A percentile compares a stretch with the other conserved stretches of the same genome.
phyloP scores from a whole-genome alignment of 331 rosid genomes.

The Phaseolus coccineus region DNA sequence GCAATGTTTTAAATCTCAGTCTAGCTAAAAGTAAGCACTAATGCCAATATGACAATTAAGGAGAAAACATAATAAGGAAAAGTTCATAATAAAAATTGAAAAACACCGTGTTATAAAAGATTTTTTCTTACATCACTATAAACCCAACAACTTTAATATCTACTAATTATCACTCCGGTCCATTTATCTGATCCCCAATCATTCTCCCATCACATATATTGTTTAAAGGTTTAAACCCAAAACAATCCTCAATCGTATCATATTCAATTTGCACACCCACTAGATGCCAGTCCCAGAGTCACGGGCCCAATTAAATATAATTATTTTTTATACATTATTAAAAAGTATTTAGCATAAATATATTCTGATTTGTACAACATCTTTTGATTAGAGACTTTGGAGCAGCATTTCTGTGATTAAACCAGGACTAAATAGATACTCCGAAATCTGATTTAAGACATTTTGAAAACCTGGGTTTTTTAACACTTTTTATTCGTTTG shows the following conservation, averaged over 20 bases:
- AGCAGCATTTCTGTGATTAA: not conserved
- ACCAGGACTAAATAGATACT: not conserved
- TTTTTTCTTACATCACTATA: not conserved
- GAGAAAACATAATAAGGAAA: constrained; percentile 2
- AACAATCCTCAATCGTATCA: constrained; percentile 12
- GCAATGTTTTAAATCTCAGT: not conserved
- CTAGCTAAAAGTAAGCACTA: not conserved
- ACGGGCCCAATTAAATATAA: not conserved
- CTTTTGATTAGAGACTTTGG: not conserved
- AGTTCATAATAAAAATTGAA: constrained; percentile 18
- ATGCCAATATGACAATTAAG: not conserved
- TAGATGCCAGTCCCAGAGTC: not conserved
- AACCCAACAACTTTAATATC: not conserved
- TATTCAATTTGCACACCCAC: not conserved
- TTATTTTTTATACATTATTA: not conserved
- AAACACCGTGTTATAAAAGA: not conserved
- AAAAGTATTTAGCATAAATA: not conserved
- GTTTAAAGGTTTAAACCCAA: not conserved
- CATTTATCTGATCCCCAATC: constrained; percentile 24
- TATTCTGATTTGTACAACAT: not conserved
- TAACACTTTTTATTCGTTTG: not conserved
- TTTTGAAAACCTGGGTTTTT: constrained; percentile 17
- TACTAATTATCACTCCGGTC: not conserved
- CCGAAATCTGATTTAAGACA: not conserved
- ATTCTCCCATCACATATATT: not conserved